These are phyloP conservation scores for Macrocybe gigantea DNA, from an alignment of 768 basidiomycete genomes.

Conservation along the genomic window DNA sequence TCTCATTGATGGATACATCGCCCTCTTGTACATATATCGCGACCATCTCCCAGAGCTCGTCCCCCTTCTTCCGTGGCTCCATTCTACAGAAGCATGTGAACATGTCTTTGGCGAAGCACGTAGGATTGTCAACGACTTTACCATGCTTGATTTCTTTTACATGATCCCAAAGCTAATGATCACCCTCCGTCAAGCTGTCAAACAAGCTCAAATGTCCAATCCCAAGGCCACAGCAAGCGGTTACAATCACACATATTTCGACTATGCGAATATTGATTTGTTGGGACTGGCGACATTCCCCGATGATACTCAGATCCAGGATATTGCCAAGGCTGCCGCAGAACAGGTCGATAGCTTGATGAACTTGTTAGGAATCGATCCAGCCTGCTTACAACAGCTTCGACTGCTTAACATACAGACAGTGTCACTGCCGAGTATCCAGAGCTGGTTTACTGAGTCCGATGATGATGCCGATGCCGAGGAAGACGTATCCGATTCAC, in stretches of 20 bases:
- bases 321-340: neutral
- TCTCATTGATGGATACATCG: slow-evolving; percentile 25
- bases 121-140: slow-evolving; percentile 27
- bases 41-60: slow-evolving; percentile 21
- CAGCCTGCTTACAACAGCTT: neutral
- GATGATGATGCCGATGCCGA: too few relatives aligned
- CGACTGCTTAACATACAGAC: neutral
- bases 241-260: slow-evolving; percentile 4
- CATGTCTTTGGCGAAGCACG: slow-evolving; percentile 23
- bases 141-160: slow-evolving; percentile 19
- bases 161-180: slow-evolving; percentile 23
- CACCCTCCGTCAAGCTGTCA: slow-evolving; percentile 16
- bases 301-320: neutral
- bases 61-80: slow-evolving; percentile 25
- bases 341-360: neutral
- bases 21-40: slow-evolving; percentile 26
- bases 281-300: neutral
- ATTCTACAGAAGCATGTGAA: slow-evolving; percentile 21
- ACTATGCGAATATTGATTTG: neutral
- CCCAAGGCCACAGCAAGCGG: slow-evolving; percentile 5
- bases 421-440: neutral
- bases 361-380: neutral
- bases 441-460: neutral
- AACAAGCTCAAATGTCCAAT: slow-evolving; percentile 17
- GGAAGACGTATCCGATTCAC: too few relatives aligned